Evolutionary conservation across 2,329 filamentous ascomycete species (phyloP).

Genomic region (Kalmusia sp.): DNA sequence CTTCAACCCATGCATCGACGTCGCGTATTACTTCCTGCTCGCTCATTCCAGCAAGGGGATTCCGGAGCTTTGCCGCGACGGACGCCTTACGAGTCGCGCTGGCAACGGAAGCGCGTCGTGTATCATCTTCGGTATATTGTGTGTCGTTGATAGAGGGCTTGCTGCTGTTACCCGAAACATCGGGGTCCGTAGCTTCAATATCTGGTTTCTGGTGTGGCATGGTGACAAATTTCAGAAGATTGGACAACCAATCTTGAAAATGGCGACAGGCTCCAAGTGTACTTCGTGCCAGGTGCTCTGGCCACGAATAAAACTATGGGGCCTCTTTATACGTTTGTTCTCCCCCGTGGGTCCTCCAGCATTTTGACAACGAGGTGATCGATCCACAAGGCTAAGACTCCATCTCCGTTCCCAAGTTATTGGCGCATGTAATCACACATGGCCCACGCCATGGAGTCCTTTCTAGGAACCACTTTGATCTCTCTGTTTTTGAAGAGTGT

Average conservation of each 20-base stretch:
- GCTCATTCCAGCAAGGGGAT: slow-evolving; percentile 62
- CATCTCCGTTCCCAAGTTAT: slow-evolving; percentile 17
- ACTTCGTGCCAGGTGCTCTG: slow-evolving; percentile 5
- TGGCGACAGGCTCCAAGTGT: background rate
- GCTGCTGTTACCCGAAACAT: slow-evolving; percentile 29
- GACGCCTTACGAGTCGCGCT: slow-evolving; percentile 24
- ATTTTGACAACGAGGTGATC: slow-evolving; percentile 9
- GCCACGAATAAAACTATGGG: background rate
- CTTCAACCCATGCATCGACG: slow-evolving; percentile 61
- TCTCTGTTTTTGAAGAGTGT: slow-evolving; percentile 5
- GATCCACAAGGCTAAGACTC: slow-evolving; percentile 15
- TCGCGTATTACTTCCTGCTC: slow-evolving; percentile 60
- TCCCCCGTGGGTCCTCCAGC: background rate
- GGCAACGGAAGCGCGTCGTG: slow-evolving; percentile 1
- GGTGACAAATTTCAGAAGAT: background rate
- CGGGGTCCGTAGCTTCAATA: slow-evolving; percentile 35
- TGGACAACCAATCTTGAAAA: slow-evolving; percentile 1
- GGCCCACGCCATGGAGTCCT: slow-evolving; percentile 14
- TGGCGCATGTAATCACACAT: slow-evolving; percentile 36
- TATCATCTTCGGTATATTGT: slow-evolving; percentile 30
- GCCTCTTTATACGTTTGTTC: background rate
- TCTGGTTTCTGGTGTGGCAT: slow-evolving; percentile 33
- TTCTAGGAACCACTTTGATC: slow-evolving; percentile 27
- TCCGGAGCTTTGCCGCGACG: slow-evolving; percentile 52
- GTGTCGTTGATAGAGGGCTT: slow-evolving; percentile 27